These are phyloP conservation scores for Cymbopogon citratus DNA, from an alignment of 176 grass and related monocot genomes.

Conservation along the genomic window DNA sequence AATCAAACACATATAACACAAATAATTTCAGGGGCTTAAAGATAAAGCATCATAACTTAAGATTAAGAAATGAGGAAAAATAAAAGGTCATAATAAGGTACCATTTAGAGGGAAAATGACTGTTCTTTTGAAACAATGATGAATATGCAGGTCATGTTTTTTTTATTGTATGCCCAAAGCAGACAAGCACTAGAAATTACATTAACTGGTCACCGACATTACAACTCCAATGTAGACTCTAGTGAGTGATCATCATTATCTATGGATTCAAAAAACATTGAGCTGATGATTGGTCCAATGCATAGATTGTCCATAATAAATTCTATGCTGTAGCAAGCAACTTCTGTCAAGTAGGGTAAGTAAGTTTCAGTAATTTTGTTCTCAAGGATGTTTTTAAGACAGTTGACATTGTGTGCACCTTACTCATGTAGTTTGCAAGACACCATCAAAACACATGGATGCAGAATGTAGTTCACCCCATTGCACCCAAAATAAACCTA, in stretches of 20 bases:
- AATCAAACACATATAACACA: not conserved
- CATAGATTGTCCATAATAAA: not conserved
- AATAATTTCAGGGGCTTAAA: not conserved
- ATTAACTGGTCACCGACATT: not conserved
- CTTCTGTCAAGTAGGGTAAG: not conserved
- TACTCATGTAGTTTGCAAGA: not conserved
- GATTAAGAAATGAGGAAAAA: not conserved
- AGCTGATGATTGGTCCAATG: not conserved
- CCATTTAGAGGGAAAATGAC: not conserved
- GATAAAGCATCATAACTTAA: not conserved
- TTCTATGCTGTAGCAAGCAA: not conserved
- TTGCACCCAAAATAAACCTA: too few relatives aligned
- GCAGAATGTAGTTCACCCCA: not conserved
- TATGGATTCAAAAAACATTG: not conserved
- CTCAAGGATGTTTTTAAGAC: not conserved
- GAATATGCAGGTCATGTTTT: not conserved
- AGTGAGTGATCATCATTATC: not conserved
- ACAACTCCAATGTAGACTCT: not conserved
- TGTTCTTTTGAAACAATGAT: conserved; percentile 5
- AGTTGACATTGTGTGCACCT: not conserved
- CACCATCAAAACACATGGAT: not conserved
- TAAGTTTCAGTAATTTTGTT: not conserved
- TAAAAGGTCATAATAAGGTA: not conserved
- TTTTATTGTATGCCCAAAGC: not conserved
- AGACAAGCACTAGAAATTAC: not conserved